Conservation (phyloP, 192 early-diverging fungal species). For the Endogone sp. region DNA sequence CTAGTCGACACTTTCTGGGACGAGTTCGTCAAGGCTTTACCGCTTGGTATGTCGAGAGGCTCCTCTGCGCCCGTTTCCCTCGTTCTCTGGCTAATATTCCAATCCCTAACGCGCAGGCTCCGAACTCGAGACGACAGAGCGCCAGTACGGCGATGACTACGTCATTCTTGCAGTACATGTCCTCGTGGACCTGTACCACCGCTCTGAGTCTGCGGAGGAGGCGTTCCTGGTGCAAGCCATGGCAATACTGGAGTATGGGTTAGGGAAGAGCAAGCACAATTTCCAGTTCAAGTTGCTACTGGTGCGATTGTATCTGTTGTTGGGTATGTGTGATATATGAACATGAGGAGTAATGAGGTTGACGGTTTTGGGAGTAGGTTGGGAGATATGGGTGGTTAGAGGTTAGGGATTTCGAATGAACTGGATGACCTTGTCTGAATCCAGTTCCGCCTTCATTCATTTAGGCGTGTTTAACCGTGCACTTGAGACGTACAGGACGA, state of each 20-base stretch:
- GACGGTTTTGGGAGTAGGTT: not conserved
- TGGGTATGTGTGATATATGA: constrained; percentile 47
- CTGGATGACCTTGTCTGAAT: not conserved
- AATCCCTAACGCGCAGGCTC: constrained; percentile 22
- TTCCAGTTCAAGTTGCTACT: constrained; percentile 87
- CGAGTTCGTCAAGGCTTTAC: constrained; percentile 38
- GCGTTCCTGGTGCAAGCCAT: constrained; percentile 43
- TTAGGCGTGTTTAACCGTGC: constrained; percentile 59
- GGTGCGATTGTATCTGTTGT: constrained; percentile 71
- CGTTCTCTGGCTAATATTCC: not conserved
- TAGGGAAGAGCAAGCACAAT: constrained; percentile 71
- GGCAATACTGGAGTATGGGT: constrained; percentile 69
- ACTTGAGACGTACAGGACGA: constrained; percentile 54
- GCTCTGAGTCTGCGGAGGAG: constrained; percentile 22
- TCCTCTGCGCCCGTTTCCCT: not conserved
- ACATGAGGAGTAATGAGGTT: not conserved
- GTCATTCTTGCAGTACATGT: constrained; percentile 57
- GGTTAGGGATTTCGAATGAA: not conserved
- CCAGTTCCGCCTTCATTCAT: too few relatives aligned
- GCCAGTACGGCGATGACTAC: constrained; percentile 80
- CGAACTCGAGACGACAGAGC: constrained; percentile 61
- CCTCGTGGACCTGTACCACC: constrained; percentile 51
- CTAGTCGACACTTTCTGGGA: constrained; percentile 33
- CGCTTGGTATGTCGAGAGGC: constrained; percentile 31
- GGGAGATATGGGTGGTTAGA: not conserved